Evolutionary conservation across 2,329 filamentous ascomycete species (phyloP).

Genomic region (Stemphylium vesicarium): DNA sequence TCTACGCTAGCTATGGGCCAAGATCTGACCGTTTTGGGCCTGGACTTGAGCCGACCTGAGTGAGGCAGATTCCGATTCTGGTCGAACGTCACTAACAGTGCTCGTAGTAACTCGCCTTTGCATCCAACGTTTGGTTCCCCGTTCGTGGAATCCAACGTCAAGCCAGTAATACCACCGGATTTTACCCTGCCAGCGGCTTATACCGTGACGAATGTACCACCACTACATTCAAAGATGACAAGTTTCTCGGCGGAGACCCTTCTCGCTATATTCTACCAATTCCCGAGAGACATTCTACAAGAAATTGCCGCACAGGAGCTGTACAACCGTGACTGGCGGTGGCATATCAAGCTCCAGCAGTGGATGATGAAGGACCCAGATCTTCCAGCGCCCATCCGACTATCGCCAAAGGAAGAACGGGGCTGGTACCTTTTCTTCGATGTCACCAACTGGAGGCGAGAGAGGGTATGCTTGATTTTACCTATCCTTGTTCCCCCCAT

Average conservation of each 20-base stretch:
- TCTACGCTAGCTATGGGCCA: slow-evolving; percentile 64
- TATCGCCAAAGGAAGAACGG: slow-evolving; percentile 56
- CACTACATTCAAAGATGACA: slow-evolving; percentile 63
- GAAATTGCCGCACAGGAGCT: slow-evolving; percentile 70
- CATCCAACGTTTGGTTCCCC: slow-evolving; percentile 69
- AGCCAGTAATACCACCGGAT: slow-evolving; percentile 65
- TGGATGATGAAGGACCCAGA: slow-evolving; percentile 63
- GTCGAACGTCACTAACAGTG: slow-evolving; percentile 21
- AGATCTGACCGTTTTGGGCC: slow-evolving; percentile 67
- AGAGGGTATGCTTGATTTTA: slow-evolving; percentile 49
- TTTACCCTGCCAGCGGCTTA: slow-evolving; percentile 69
- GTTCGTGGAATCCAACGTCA: slow-evolving; percentile 64
- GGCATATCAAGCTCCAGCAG: slow-evolving; percentile 60
- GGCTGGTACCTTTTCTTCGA: slow-evolving; percentile 64
- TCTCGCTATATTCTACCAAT: slow-evolving; percentile 73
- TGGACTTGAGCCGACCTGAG: slow-evolving; percentile 69
- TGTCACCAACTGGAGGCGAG: slow-evolving; percentile 59
- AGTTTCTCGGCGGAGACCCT: slow-evolving; percentile 69
- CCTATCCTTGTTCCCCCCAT: not conserved
- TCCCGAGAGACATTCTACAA: slow-evolving; percentile 69
- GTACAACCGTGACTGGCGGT: slow-evolving; percentile 60
- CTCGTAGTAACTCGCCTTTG: slow-evolving; percentile 57
- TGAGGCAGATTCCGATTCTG: slow-evolving; percentile 45
- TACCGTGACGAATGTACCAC: slow-evolving; percentile 69
- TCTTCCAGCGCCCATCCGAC: slow-evolving; percentile 51